These are phyloP conservation scores for Babesia divergens DNA, from an alignment of 169 alveolate species.

Conservation along the genomic window DNA sequence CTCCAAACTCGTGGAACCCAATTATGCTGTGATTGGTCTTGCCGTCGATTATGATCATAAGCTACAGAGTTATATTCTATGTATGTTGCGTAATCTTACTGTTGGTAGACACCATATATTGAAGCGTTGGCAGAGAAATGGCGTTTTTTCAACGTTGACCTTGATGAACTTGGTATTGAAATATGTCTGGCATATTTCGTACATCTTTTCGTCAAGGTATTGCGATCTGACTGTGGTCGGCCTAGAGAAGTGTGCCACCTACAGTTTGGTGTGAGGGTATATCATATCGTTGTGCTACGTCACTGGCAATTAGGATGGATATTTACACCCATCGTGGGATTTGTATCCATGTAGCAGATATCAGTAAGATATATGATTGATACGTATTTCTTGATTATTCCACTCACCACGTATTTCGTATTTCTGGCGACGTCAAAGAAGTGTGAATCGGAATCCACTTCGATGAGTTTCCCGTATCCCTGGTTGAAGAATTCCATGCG, in stretches of 20 bases:
- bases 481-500: constrained; percentile 58
- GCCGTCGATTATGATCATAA: constrained; percentile 70
- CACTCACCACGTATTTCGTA: constrained; percentile 66
- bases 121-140: constrained; percentile 74
- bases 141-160: constrained; percentile 74
- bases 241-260: constrained; percentile 75
- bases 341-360: too few relatives aligned
- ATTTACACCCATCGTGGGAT: too few relatives aligned
- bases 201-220: constrained; percentile 67
- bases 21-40: constrained; percentile 72
- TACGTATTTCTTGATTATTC: too few relatives aligned
- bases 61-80: background rate
- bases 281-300: too few relatives aligned
- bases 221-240: constrained; percentile 75
- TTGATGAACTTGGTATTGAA: constrained; percentile 69
- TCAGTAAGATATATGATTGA: too few relatives aligned
- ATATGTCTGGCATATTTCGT: constrained; percentile 58
- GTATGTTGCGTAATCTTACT: constrained; percentile 9
- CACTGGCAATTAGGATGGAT: too few relatives aligned
- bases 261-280: background rate
- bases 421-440: constrained; percentile 72
- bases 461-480: constrained; percentile 72
- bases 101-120: constrained; percentile 81
- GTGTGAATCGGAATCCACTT: constrained; percentile 72
- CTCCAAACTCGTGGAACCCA: constrained; percentile 79